Percentiles rank a stretch among this genome's conserved stretches.
phyloP scores from a whole-genome alignment of 2,329 filamentous ascomycete genomes.

The Pseudogymnoascus sp. region DNA sequence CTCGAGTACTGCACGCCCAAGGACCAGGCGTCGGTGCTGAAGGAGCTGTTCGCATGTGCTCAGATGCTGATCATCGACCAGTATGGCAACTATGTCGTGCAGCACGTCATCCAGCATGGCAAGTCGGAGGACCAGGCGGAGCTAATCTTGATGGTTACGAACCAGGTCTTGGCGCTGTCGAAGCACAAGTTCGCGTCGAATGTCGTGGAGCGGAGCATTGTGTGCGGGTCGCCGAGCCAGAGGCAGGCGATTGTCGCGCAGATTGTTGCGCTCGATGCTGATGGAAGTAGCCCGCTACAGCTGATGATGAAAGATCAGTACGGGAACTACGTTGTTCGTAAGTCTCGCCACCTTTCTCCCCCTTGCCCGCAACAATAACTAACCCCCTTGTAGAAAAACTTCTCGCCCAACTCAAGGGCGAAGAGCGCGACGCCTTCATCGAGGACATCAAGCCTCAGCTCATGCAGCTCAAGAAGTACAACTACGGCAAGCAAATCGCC shows the following conservation, averaged over 20 bases:
- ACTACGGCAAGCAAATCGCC: constrained; percentile 57
- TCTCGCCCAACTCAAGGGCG: constrained; percentile 51
- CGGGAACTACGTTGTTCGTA: constrained; percentile 95
- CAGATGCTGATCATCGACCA: constrained; percentile 70
- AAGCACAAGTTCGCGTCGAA: constrained; percentile 98
- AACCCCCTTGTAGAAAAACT: constrained; percentile 61
- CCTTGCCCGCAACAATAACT: constrained; percentile 13
- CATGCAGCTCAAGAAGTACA: constrained; percentile 52
- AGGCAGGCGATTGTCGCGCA: constrained; percentile 59
- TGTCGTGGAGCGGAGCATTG: constrained; percentile 88
- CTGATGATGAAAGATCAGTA: constrained; percentile 82
- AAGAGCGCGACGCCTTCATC: constrained; percentile 51
- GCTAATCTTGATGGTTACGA: constrained; percentile 67
- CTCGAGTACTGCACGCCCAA: constrained; percentile 70
- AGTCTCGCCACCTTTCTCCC: constrained; percentile 35
- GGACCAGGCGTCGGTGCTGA: constrained; percentile 64
- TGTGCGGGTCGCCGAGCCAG: constrained; percentile 60
- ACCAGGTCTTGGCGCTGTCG: constrained; percentile 64
- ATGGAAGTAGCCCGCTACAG: constrained; percentile 63
- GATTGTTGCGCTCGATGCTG: constrained; percentile 50
- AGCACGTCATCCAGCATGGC: constrained; percentile 80
- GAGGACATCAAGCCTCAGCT: constrained; percentile 58
- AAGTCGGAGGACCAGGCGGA: constrained; percentile 60
- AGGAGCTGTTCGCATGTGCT: constrained; percentile 68
- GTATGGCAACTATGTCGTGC: constrained; percentile 93